Conservation (phyloP, 2,329 filamentous ascomycete genomes). For the Lachnellula occidentalis region DNA sequence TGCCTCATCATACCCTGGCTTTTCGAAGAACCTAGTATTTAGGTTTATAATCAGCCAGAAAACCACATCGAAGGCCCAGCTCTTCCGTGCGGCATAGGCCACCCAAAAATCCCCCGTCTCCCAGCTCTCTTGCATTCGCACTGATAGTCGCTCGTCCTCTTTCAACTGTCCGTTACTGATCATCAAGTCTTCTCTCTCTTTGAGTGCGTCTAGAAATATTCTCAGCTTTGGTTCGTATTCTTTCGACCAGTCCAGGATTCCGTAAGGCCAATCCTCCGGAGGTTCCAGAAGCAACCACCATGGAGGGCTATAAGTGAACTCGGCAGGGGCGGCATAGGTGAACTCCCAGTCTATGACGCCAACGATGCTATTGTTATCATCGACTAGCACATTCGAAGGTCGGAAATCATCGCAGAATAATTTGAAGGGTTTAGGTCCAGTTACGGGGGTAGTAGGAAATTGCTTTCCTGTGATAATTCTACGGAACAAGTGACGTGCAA, state of each 20-base stretch:
- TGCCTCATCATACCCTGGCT: no score
- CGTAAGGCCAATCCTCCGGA: no score
- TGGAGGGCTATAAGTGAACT: slow-evolving; percentile 32
- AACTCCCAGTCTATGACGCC: slow-evolving; percentile 36
- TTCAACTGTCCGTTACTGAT: no score
- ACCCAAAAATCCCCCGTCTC: slow-evolving; percentile 31
- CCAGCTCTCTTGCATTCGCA: slow-evolving; percentile 35
- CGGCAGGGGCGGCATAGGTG: slow-evolving; percentile 29
- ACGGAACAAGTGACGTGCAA: neutral
- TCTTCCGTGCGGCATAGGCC: slow-evolving; percentile 26
- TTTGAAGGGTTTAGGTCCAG: neutral
- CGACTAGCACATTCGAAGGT: slow-evolving; percentile 31
- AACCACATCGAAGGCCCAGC: no score
- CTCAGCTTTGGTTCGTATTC: no score
- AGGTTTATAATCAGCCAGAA: no score
- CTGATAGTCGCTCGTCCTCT: slow-evolving; percentile 15
- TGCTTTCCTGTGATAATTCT: no score
- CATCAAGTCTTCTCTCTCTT: no score
- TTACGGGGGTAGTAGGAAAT: no score
- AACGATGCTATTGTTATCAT: slow-evolving; percentile 15
- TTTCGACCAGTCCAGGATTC: no score
- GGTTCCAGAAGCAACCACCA: slow-evolving; percentile 34
- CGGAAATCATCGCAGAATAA: slow-evolving; percentile 33
- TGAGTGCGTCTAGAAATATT: no score
- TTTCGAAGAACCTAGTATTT: no score